phyloP scores from a whole-genome alignment of 768 basidiomycete species.

The Lactifluus echinatus region DNA sequence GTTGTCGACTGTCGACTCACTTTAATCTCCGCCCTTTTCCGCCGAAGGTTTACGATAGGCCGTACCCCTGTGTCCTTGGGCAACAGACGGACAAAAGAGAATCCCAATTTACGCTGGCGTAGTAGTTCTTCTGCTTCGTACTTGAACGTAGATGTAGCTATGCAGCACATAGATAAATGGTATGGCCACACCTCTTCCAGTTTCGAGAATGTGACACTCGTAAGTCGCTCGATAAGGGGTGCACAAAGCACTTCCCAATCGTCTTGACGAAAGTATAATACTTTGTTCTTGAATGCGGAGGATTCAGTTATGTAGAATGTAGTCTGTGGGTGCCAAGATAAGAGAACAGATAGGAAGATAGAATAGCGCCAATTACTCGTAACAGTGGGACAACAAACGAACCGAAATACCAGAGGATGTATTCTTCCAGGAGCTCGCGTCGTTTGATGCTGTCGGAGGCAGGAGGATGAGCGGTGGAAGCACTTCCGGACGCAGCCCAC shows the following conservation, averaged over 20 bases:
- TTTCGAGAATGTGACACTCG: constrained; percentile 57
- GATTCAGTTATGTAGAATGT: constrained; percentile 94
- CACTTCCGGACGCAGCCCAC: constrained; percentile 55
- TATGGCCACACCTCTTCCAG: constrained; percentile 49
- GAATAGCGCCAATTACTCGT: constrained; percentile 40
- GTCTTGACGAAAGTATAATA: constrained; percentile 90
- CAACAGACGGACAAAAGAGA: constrained; percentile 78
- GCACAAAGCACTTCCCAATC: constrained; percentile 83
- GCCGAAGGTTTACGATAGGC: constrained; percentile 86
- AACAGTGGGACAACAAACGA: constrained; percentile 73
- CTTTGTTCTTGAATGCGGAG: constrained; percentile 68
- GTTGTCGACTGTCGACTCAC: constrained; percentile 20
- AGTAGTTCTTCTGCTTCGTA: constrained; percentile 55
- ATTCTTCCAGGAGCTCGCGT: constrained; percentile 75
- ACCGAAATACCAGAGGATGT: constrained; percentile 92
- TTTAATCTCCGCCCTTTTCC: constrained; percentile 34
- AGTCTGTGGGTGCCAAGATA: constrained; percentile 42
- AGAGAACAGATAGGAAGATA: neutral
- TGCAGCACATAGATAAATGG: neutral
- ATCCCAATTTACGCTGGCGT: constrained; percentile 66
- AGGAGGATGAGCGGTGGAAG: constrained; percentile 36
- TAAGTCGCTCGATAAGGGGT: constrained; percentile 73
- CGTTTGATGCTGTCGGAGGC: constrained; percentile 68
- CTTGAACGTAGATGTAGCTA: constrained; percentile 30
- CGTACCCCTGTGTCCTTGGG: constrained; percentile 95